Base-by-base conservation (phyloP, 2,329 filamentous ascomycete species). In the Penicillium palitans region DNA sequence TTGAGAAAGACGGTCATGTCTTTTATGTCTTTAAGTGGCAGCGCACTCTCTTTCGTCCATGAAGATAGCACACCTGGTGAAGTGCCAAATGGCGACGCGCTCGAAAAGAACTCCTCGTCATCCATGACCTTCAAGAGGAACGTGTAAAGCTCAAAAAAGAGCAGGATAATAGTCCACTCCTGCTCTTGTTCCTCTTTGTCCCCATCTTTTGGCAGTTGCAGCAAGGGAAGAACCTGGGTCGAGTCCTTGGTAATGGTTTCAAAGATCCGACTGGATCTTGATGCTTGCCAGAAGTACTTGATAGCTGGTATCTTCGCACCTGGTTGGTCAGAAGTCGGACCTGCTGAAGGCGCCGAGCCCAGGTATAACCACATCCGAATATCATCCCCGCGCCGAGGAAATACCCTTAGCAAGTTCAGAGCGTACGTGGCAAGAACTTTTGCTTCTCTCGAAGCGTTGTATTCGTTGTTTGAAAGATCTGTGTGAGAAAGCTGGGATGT, bases 301-400 rank as follows among this genome's bases (percentile, higher is more conserved):
- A 93, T 87, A 0, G 90, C 87, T 0, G 90, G 89, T 9, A 87
- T 70, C 60, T 70, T 77, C 60, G 58, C 62, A 68, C 64, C 62
- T 24, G 61, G 72, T 6, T 71, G 66, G 9, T 68, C 68, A 29
- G 72, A 60, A 9, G 63, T 60, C 59, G 76, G 64, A 68, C 73
- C 52, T 69, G 76, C 60, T 21, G 63, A 77, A 61, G 63, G 70
- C 5, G 90, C 80, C 44, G 89, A 86, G 0, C 91, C 90, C 41
- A 95, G 82, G 70, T 95, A 98, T 0, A 98, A 80, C 78, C 91
- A 93, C 91, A 98, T 96, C 24, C 93, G 88, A 60, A 97, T 96
- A 59, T 97, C 92, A 69, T 97, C 93, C 4, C 87, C 88, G 59
- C 86, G 84, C 7, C 82, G 79, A 9, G 93, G 92, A 64, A 98